Conservation (phyloP, 805 yeast species). For the Lachancea sp. region DNA sequence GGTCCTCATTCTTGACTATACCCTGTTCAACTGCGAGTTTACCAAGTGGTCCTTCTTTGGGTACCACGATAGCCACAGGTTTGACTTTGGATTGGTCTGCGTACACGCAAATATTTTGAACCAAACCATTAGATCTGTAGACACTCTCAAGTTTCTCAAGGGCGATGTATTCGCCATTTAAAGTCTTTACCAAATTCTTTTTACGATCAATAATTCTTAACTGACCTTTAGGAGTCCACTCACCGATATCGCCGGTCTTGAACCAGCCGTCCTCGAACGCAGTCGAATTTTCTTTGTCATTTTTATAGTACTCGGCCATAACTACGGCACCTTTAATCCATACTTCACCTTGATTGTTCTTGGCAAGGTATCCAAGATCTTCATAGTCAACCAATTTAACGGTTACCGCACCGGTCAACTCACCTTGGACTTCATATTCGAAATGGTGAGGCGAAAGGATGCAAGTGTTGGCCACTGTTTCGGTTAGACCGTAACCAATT, state of each 20-base stretch:
- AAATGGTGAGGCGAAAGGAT: conserved; percentile 58
- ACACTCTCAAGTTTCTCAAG: conserved; percentile 88
- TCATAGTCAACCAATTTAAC: conserved; percentile 85
- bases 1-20: conserved; percentile 42
- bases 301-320: conserved; percentile 71
- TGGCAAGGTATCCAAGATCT: conserved; percentile 87
- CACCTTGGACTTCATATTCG: conserved; percentile 76
- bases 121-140: conserved; percentile 75
- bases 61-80: conserved; percentile 87
- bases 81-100: conserved; percentile 85
- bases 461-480: conserved; percentile 85
- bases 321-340: conserved; percentile 72
- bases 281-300: conserved; percentile 69
- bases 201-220: conserved; percentile 84
- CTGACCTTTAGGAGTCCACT: conserved; percentile 78
- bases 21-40: conserved; percentile 53
- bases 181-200: conserved; percentile 92
- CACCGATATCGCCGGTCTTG: conserved; percentile 93
- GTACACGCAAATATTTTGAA: conserved; percentile 81
- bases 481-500: conserved; percentile 94
- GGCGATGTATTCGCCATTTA: conserved; percentile 96
- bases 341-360: conserved; percentile 89
- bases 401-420: conserved; percentile 74
- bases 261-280: conserved; percentile 92
- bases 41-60: conserved; percentile 62